Percentiles rank a stretch among this genome's conserved stretches.
phyloP scores from a whole-genome alignment of 1,284 basidiomycete genomes.

The Fistulina hepatica region DNA sequence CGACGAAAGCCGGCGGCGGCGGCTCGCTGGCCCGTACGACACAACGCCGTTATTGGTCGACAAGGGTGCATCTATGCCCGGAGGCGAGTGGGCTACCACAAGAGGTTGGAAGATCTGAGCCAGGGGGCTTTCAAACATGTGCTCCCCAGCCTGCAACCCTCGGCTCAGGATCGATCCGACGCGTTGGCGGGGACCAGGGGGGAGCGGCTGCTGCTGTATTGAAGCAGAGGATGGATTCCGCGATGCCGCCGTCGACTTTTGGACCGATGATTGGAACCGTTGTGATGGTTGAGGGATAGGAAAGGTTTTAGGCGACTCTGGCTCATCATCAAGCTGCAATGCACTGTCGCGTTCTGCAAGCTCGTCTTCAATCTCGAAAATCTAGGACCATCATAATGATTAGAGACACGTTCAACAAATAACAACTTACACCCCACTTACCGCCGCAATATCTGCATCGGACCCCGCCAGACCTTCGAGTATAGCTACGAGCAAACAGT shows the following conservation, averaged over 20 bases:
- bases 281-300: conserved; percentile 18
- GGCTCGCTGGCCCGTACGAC: conserved; percentile 50
- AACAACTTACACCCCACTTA: conserved; percentile 25
- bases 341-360: conserved; percentile 40
- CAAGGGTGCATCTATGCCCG: not conserved
- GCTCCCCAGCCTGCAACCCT: conserved; percentile 30
- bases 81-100: conserved; percentile 34
- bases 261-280: conserved; percentile 8
- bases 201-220: conserved; percentile 14
- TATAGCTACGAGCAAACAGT: conserved; percentile 38
- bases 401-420: not conserved
- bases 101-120: conserved; percentile 65
- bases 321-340: conserved; percentile 17
- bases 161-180: conserved; percentile 37
- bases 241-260: conserved; percentile 12
- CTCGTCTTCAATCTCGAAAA: conserved; percentile 78
- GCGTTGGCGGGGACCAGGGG: conserved; percentile 29
- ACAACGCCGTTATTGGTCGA: conserved; percentile 21
- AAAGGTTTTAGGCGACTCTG: conserved; percentile 13
- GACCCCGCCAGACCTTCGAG: conserved; percentile 73
- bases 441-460: conserved; percentile 64
- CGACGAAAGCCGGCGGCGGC: conserved; percentile 46
- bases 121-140: conserved; percentile 46
- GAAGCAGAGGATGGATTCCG: conserved; percentile 13
- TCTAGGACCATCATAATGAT: conserved; percentile 27